A percentile compares a stretch with the other conserved stretches of the same genome.
phyloP scores from a whole-genome alignment of 805 yeast genomes.

The Nakazawaea molendinolei region DNA sequence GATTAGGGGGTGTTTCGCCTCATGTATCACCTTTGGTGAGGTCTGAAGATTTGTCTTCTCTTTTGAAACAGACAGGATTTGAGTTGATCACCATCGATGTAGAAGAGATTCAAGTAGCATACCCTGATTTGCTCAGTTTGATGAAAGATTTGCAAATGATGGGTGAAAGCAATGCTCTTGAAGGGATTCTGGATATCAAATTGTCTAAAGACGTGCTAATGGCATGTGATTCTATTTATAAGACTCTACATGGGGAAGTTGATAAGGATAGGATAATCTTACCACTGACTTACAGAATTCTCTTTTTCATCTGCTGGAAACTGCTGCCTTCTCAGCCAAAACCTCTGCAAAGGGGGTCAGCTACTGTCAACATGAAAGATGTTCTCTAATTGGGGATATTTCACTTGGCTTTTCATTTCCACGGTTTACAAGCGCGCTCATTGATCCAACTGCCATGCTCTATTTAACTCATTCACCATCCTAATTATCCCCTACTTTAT shows the following conservation, averaged over 20 bases:
- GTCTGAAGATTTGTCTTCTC: slow-evolving; percentile 65
- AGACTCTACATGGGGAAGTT: slow-evolving; percentile 59
- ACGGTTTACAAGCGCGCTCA: no score
- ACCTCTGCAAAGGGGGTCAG: slow-evolving; percentile 70
- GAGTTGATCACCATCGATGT: slow-evolving; percentile 77
- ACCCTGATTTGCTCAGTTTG: slow-evolving; percentile 63
- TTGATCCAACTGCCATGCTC: no score
- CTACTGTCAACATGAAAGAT: slow-evolving; percentile 62
- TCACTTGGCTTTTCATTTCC: no score
- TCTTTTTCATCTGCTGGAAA: slow-evolving; percentile 89
- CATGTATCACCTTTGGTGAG: slow-evolving; percentile 77
- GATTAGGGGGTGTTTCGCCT: slow-evolving; percentile 75
- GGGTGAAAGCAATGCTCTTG: slow-evolving; percentile 79
- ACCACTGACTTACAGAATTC: slow-evolving; percentile 77
- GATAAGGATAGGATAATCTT: slow-evolving; percentile 42
- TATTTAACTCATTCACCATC: not conserved
- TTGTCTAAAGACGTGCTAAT: slow-evolving; percentile 58
- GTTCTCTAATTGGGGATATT: no score
- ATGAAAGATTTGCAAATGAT: slow-evolving; percentile 68
- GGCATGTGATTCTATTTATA: slow-evolving; percentile 75
- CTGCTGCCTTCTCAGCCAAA: slow-evolving; percentile 55
- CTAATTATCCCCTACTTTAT: not conserved
- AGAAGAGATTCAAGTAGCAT: slow-evolving; percentile 74
- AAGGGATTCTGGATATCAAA: slow-evolving; percentile 24
- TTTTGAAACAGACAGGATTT: slow-evolving; percentile 71